Conservation (phyloP, 331 rosid species). For the Phaseolus coccineus region DNA sequence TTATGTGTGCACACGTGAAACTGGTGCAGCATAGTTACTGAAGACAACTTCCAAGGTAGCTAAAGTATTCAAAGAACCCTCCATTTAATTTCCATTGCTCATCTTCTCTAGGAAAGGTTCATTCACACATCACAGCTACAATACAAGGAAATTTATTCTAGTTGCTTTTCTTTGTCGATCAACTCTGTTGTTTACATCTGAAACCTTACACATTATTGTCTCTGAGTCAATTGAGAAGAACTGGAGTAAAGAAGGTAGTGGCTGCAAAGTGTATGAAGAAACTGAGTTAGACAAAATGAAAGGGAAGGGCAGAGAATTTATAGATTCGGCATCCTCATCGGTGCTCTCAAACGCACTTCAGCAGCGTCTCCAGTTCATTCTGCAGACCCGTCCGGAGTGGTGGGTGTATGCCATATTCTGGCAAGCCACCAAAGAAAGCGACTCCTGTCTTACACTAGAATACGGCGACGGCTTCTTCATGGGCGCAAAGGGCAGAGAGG, state of each 20-base stretch:
- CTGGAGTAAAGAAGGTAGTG: background rate
- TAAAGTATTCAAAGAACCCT: background rate
- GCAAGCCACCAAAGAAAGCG: constrained; percentile 48
- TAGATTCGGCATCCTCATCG: background rate
- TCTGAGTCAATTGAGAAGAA: no score
- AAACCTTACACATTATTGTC: background rate
- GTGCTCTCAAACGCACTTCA: constrained; percentile 42
- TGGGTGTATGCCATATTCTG: constrained; percentile 70
- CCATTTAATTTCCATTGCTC: background rate
- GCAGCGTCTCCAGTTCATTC: constrained; percentile 54
- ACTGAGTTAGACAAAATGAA: background rate
- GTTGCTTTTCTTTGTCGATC: background rate
- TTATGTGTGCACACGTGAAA: constrained; percentile 28
- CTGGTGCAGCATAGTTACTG: constrained; percentile 6
- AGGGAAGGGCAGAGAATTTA: background rate
- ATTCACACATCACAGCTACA: background rate
- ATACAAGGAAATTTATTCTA: background rate
- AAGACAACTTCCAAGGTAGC: background rate
- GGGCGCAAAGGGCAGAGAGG: constrained; percentile 5
- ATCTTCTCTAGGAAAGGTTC: background rate
- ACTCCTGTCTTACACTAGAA: constrained; percentile 29
- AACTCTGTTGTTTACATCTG: background rate
- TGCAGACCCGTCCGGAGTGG: constrained; percentile 58
- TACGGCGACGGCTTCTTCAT: constrained; percentile 64
- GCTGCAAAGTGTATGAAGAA: background rate